These are phyloP conservation scores for Ustilago hordei DNA, from an alignment of 1,284 basidiomycete genomes.

Conservation along the genomic window DNA sequence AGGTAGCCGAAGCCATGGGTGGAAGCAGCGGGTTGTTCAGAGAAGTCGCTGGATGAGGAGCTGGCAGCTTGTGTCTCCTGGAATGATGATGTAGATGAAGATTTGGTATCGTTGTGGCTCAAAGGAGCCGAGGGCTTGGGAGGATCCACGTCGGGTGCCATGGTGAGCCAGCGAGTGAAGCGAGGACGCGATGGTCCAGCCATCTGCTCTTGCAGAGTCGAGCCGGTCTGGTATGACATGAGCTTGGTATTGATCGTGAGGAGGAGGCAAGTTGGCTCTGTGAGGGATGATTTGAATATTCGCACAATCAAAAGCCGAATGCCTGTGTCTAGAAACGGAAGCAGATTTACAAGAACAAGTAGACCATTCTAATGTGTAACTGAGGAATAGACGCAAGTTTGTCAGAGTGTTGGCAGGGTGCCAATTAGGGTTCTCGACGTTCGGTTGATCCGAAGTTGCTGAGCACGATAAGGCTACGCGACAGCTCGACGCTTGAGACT, in stretches of 20 bases:
- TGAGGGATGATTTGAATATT: neutral
- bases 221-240: conserved; percentile 25
- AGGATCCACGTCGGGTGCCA: conserved; percentile 54
- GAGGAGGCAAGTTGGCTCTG: neutral
- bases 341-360: conserved; percentile 4
- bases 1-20: conserved; percentile 39
- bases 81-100: conserved; percentile 3
- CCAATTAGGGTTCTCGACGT: too few relatives aligned
- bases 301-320: neutral
- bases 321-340: too few relatives aligned
- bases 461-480: conserved; percentile 9
- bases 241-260: neutral
- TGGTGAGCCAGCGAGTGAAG: conserved; percentile 60
- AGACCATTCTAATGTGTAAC: neutral
- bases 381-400: neutral
- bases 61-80: conserved; percentile 10
- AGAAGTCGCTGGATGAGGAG: conserved; percentile 9
- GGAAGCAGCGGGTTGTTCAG: conserved; percentile 22
- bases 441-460: neutral
- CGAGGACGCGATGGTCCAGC: conserved; percentile 41
- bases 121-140: conserved; percentile 7
- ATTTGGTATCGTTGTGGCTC: neutral
- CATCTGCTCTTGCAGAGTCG: conserved; percentile 43
- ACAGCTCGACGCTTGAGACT: neutral
- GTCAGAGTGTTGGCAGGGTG: neutral